phyloP scores from a whole-genome alignment of 164 flowering plant species.

The Magnolia kwangsiensis region DNA sequence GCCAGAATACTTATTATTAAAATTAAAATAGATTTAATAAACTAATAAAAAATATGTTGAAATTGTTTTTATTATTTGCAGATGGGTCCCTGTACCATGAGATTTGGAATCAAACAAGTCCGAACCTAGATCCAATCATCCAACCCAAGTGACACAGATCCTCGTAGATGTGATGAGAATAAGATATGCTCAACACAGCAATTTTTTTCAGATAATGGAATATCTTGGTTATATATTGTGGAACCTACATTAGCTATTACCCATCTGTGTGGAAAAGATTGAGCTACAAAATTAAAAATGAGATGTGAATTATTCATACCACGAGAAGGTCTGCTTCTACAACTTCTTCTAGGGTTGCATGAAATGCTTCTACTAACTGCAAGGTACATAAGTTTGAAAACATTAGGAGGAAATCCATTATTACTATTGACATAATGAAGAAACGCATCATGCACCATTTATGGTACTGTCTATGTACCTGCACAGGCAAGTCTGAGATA shows the following conservation, averaged over 20 bases:
- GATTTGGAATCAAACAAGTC: no score
- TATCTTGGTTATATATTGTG: neutral
- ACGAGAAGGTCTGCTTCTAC: constrained; percentile 95
- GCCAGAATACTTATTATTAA: no score
- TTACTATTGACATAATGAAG: neutral
- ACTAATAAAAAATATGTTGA: no score
- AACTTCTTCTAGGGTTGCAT: constrained; percentile 96
- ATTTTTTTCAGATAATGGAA: no score
- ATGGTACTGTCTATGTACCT: constrained; percentile 39
- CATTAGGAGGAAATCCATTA: neutral
- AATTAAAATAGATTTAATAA: no score
- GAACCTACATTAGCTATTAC: neutral
- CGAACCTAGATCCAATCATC: no score
- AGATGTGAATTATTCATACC: constrained; percentile 38
- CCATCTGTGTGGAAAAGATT: neutral
- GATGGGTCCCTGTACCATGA: no score
- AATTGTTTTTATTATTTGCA: no score
- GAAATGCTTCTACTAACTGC: constrained; percentile 94
- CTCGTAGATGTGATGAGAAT: no score
- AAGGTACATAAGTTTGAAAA: constrained; percentile 10
- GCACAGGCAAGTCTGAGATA: constrained; percentile 94
- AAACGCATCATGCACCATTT: neutral
- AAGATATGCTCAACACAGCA: no score
- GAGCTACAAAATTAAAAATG: neutral
- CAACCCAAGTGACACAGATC: no score